Evolutionary conservation across 2,329 filamentous ascomycete genomes (phyloP).

Genomic region (Fusarium sp.): DNA sequence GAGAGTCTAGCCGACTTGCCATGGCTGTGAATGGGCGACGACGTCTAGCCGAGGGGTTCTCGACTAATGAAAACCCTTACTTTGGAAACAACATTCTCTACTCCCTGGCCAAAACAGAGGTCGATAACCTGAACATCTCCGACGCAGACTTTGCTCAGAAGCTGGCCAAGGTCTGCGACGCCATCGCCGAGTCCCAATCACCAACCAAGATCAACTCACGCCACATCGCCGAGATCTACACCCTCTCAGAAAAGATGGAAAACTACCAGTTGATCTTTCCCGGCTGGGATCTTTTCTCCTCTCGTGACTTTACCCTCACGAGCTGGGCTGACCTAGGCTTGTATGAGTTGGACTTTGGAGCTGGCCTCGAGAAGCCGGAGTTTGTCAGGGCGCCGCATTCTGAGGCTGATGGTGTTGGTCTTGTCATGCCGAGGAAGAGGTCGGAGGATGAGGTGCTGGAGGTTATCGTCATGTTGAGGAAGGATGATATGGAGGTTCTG

Average conservation of each 20-base stretch:
- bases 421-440: constrained; percentile 12
- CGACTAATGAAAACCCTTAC: not conserved
- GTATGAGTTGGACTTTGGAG: constrained; percentile 6
- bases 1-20: not conserved
- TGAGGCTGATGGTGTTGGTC: constrained; percentile 11
- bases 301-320: constrained; percentile 10
- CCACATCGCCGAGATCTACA: constrained; percentile 13
- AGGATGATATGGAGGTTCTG: constrained; percentile 9
- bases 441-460: not conserved
- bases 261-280: constrained; percentile 15
- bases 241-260: not conserved
- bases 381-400: constrained; percentile 5
- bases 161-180: not conserved
- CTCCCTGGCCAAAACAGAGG: not conserved
- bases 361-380: not conserved
- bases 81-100: constrained; percentile 13
- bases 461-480: constrained; percentile 15
- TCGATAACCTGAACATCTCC: not conserved
- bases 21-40: constrained; percentile 14
- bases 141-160: not conserved
- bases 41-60: not conserved
- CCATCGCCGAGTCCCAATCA: not conserved
- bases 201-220: not conserved
- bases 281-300: constrained; percentile 13
- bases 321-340: constrained; percentile 17